phyloP scores from a whole-genome alignment of 345 rosid species.

The Rhodomyrtus tomentosa region DNA sequence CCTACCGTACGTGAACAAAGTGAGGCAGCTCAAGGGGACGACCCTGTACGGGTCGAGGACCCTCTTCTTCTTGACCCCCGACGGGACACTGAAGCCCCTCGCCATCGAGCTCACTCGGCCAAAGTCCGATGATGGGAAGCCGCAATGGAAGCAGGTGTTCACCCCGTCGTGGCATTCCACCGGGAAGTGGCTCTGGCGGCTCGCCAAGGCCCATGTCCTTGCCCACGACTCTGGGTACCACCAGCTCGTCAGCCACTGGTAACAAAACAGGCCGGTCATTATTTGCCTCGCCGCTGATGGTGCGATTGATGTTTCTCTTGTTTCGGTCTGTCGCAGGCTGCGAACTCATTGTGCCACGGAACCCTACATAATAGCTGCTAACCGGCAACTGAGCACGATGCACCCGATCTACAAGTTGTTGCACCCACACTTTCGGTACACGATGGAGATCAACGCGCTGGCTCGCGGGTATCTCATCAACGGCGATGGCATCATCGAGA shows the following conservation, averaged over 20 bases:
- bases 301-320: neutral
- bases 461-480: slow-evolving; percentile 45
- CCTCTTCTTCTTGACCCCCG: slow-evolving; percentile 39
- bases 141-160: slow-evolving; percentile 58
- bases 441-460: slow-evolving; percentile 65
- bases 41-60: slow-evolving; percentile 60
- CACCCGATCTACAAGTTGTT: slow-evolving; percentile 56
- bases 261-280: neutral
- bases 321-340: slow-evolving; percentile 27
- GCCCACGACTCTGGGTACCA: slow-evolving; percentile 58
- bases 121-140: slow-evolving; percentile 22
- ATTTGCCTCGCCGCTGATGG: neutral
- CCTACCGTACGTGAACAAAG: slow-evolving; percentile 55
- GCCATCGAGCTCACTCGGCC: slow-evolving; percentile 67
- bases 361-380: slow-evolving; percentile 60
- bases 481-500: slow-evolving; percentile 57
- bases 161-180: slow-evolving; percentile 35
- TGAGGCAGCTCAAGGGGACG: slow-evolving; percentile 34
- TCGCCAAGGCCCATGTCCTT: slow-evolving; percentile 60
- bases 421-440: slow-evolving; percentile 68
- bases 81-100: slow-evolving; percentile 38
- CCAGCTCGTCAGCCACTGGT: slow-evolving; percentile 76
- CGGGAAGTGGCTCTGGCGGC: slow-evolving; percentile 52
- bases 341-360: slow-evolving; percentile 56
- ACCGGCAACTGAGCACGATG: slow-evolving; percentile 59